Evolutionary conservation across 306 rosid genomes (phyloP), one percentile per base, ranked within the genome.

Genomic region (Mucuna pruriens): DNA sequence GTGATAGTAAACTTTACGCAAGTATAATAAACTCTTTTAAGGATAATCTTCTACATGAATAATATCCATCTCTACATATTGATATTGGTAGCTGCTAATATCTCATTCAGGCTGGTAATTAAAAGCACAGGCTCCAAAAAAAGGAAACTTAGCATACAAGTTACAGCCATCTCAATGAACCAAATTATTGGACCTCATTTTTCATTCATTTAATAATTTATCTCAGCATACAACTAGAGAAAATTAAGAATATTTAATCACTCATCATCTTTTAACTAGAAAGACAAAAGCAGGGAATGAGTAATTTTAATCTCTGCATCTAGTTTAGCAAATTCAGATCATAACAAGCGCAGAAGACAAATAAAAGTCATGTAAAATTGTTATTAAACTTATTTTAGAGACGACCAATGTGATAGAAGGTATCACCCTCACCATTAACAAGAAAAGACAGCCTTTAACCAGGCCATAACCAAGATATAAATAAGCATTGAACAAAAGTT

Each of bases 371-470:
- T 39, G 36, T 49, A 67, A 4, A 39, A 71, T 33, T 31, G 71
- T 29, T 75, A 58, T 55, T 26, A 57, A 31, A 15, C 82, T 33
- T 26, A 55, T 46, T 79, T 25, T 15, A 74, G 57, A 66, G 63
- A 77, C 23, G 9, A 48, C 19, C 76, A 49, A 71, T 71, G 78
- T 39, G 64, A 75, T 31, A 34, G 60, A 36, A 40, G 62, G 17
- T 74, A 74, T 19, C 33, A 76, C 36, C 31, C 74, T 74, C 82
- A 33, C 75, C 84, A 77, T 52, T 74, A 84, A 84, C 86, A 86
- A 86, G 91, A 77, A 80, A 84, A 76, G 82, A 81, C 72, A 78
- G 70, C 84, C 22, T 22, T 69, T 16, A 71, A 86, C 77, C 66
- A 78, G 71, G 85, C 75, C 84, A 79, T 54, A 13, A 26, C 39